Base-by-base conservation (phyloP, 345 rosid species). In the Trapa bicornis region DNA sequence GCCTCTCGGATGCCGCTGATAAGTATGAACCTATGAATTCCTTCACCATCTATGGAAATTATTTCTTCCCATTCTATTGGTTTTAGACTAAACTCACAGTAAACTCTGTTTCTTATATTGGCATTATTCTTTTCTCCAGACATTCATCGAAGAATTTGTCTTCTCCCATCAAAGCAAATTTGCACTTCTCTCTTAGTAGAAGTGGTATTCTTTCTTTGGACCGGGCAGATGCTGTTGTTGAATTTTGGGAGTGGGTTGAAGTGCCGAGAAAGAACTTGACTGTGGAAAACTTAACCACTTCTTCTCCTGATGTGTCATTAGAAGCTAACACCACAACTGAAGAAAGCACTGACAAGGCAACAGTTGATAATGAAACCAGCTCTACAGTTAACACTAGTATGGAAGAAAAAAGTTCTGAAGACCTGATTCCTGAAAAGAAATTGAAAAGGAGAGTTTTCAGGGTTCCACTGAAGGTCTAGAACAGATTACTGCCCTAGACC, bases 181-280 rank as follows among this genome's bases (percentile, higher is more conserved):
- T 95, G 74, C 99, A 95, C 77, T 95, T 89, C 76, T 89, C 93
- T 76, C 93, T 95, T 65, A 91, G 96, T 80, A 80, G 92, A 79
- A 91, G 96, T 78, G 99, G 97, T 63, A 71, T 95, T 78, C 81
- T 95, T 67, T 84, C 85, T 67, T 79, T 95, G 74, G 96, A 95
- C 77, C 81, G 96, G 66, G 97, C 90, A 77, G 97, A 95, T 67
- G 99, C 96, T 75, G 89, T 86, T 57, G 70, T 95, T 79, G 97
- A 95, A 77, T 80, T 91, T 79, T 83, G 94, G 37, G 99, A 95
- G 72, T 95, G 99, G 99, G 93, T 91, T 67, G 97, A 95, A 69
- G 94, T 95, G 68, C 96, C 96, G 52, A 91, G 78, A 81, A 89
- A 82, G 82, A 91, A 83, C 64, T 71, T 81, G 65, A 85, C 88